Base-by-base conservation (phyloP, 2,329 filamentous ascomycete species). In the Myrmaecium sp. region DNA sequence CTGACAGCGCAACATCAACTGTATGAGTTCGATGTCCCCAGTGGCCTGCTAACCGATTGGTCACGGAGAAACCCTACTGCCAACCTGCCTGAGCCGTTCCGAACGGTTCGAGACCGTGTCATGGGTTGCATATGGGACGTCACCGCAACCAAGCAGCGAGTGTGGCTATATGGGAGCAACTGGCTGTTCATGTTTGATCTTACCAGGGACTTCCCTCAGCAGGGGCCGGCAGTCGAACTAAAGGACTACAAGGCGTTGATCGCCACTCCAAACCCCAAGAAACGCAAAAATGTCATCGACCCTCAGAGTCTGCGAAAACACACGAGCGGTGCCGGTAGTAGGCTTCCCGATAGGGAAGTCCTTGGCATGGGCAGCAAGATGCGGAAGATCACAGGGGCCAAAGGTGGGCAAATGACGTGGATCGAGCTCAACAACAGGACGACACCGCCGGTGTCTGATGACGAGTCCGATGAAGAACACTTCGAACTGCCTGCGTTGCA, bases 161-260 rank as follows among this genome's bases (percentile, higher is more conserved):
- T 86, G 5, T 95, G 86, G 82, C 55, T 95, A 12, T 94, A 92
- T 43, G 84, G 86, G 5, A 68, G 71, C 21, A 74, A 69, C 1
- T 95, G 83, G 65, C 52, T 98, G 14, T 83, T 80, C 56, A 95
- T 95, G 84, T 69, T 98, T 33, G 83, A 95, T 47, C 57, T 92
- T 16, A 67, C 68, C 12, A 66, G 67, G 41, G 76, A 93, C 47
- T 64, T 89, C 25, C 47, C 55, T 49, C 3, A 51, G 48, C 14
- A 44, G 44, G 25, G 22, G 15, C 21, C 21, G 21, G 21, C 17
- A 15, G 23, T n/a, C 12, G 27, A 21, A 20, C 6, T 20, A 17
- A 27, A 25, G 31, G 33, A 32, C 29, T 29, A 34, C 30, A 26
- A 17, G 24, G 28, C 26, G 21, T 25, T 20, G 10, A 30, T 33